Evolutionary conservation across 2,329 filamentous ascomycete species (phyloP).

Genomic region (Diatrype stigma): DNA sequence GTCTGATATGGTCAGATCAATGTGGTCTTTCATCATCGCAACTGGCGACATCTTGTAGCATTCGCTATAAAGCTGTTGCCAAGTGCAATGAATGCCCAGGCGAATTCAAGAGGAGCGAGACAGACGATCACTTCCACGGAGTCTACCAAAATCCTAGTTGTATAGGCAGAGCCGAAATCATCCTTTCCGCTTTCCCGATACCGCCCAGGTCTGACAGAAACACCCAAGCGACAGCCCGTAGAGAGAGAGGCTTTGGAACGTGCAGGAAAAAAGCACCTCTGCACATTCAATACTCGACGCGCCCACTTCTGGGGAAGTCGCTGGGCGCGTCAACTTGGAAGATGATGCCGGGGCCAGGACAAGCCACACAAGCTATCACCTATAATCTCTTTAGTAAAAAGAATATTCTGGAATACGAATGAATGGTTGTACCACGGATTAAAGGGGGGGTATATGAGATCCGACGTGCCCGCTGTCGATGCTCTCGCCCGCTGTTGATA

Average conservation of each 20-base stretch:
- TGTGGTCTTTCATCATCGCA: slow-evolving; percentile 13
- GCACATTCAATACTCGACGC: neutral
- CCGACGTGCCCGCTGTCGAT: too few relatives aligned
- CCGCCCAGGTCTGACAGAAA: too few relatives aligned
- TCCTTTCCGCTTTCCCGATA: neutral
- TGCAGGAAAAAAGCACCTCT: neutral
- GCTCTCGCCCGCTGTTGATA: too few relatives aligned
- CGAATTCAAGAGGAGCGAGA: too few relatives aligned
- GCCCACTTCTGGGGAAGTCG: neutral
- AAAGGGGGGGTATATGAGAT: too few relatives aligned
- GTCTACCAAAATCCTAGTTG: neutral
- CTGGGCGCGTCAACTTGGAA: neutral
- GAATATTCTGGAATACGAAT: too few relatives aligned
- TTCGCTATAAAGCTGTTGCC: neutral
- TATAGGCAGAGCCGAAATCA: neutral
- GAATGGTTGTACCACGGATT: too few relatives aligned
- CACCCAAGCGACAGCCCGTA: too few relatives aligned
- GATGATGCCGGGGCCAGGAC: neutral
- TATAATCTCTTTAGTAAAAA: too few relatives aligned
- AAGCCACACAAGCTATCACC: neutral
- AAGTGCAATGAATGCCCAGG: too few relatives aligned
- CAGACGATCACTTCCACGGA: neutral
- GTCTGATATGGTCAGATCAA: slow-evolving; percentile 22
- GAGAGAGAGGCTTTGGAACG: neutral
- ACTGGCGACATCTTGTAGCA: neutral